Evolutionary conservation across 805 yeast species (phyloP).

Genomic region (Saccharomyces jurei): DNA sequence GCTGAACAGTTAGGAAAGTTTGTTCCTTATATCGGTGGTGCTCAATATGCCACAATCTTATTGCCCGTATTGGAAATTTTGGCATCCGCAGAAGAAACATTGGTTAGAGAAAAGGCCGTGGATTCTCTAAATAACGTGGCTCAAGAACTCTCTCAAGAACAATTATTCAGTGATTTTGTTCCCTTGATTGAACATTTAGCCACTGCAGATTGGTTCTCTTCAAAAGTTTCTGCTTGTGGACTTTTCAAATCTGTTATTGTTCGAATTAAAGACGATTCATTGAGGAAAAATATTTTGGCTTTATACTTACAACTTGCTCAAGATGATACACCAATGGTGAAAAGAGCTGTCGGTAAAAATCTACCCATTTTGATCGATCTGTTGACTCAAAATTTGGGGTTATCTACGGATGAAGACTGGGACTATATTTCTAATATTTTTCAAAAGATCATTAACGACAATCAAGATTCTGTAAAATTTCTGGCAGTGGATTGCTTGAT

Average conservation of each 20-base stretch:
- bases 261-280: slow-evolving; percentile 43
- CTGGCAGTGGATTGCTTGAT: slow-evolving; percentile 82
- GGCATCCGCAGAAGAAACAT: slow-evolving; percentile 91
- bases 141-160: slow-evolving; percentile 50
- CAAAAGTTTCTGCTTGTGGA: slow-evolving; percentile 86
- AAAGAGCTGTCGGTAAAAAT: slow-evolving; percentile 85
- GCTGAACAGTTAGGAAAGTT: slow-evolving; percentile 87
- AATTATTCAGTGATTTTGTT: slow-evolving; percentile 57
- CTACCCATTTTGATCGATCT: slow-evolving; percentile 67
- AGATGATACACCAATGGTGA: slow-evolving; percentile 97
- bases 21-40: slow-evolving; percentile 84
- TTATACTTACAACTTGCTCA: slow-evolving; percentile 62
- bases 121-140: slow-evolving; percentile 71
- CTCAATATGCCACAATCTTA: slow-evolving; percentile 48
- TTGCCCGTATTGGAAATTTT: slow-evolving; percentile 69
- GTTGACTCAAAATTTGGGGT: slow-evolving; percentile 40
- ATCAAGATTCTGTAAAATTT: slow-evolving; percentile 91
- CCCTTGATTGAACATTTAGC: slow-evolving; percentile 73
- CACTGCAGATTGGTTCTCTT: slow-evolving; percentile 89
- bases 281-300: slow-evolving; percentile 55
- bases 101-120: slow-evolving; percentile 91
- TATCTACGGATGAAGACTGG: slow-evolving; percentile 55
- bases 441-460: slow-evolving; percentile 66
- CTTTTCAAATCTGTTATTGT: slow-evolving; percentile 63
- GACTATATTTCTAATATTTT: slow-evolving; percentile 77